Conservation (phyloP, 2,329 filamentous ascomycete genomes). For the Eutypa lata region DNA sequence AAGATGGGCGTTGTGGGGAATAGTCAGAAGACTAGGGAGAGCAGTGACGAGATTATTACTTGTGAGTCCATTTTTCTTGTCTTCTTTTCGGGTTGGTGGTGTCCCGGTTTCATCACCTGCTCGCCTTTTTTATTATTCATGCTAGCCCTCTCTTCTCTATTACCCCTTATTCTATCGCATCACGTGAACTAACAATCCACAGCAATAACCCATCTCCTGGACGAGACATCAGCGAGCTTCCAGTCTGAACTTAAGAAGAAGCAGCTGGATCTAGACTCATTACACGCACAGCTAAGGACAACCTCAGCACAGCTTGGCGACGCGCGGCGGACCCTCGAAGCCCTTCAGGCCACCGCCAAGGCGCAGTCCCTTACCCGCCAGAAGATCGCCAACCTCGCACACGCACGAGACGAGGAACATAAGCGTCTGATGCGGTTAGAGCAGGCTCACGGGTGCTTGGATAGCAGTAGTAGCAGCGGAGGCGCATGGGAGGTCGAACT, state of each 20-base stretch:
- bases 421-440: conserved; percentile 46
- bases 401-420: conserved; percentile 70
- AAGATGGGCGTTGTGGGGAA: conserved; percentile 42
- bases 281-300: conserved; percentile 77
- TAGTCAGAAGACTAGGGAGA: conserved; percentile 62
- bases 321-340: conserved; percentile 70
- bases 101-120: too few relatives aligned
- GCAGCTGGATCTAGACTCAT: conserved; percentile 76
- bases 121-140: too few relatives aligned
- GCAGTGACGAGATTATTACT: conserved; percentile 74
- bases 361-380: conserved; percentile 64
- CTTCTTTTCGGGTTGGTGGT: too few relatives aligned
- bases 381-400: conserved; percentile 74
- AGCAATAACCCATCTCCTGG: conserved; percentile 81
- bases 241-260: conserved; percentile 78
- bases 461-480: conserved; percentile 38
- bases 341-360: conserved; percentile 62
- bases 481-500: conserved; percentile 55
- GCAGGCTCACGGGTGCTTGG: conserved; percentile 38
- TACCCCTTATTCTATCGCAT: background rate
- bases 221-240: conserved; percentile 75
- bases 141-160: too few relatives aligned
- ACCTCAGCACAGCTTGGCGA: conserved; percentile 76
- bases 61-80: conserved; percentile 52
- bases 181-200: conserved; percentile 30